Evolutionary conservation across 2,329 filamentous ascomycete genomes (phyloP), one percentile per base, ranked within the genome.

Genomic region (Cadophora malorum): DNA sequence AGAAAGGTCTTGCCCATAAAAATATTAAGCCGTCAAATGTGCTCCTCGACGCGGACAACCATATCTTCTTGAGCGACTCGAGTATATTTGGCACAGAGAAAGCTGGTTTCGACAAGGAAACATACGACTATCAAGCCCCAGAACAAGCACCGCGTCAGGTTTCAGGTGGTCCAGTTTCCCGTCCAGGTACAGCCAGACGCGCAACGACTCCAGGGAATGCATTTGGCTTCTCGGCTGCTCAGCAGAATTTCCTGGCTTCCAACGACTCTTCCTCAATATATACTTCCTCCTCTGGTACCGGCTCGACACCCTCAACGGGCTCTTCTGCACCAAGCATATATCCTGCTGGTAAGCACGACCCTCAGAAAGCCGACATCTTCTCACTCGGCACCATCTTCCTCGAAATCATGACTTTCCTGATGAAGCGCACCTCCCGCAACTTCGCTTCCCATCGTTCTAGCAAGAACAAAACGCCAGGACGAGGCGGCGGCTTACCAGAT

Each of bases 21-120:
- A 88, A 87, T 60, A 92, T 94, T 76, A 88, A 87, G 69, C 91
- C 91, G 1, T 90, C 90, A 0, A 91, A 90, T 10, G 84, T 94
- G 28, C 83, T 91, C 73, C 86, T 93, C 72, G 87, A 90, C 72
- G 81, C 83, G 68, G 83, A 86, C 69, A 90, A 92, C 71, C 83
- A 86, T 68, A 86, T 93, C 58, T 90, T 91, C 68, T 87, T 91
- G 69, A 84, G 88, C 63, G 90, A 92, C 73, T 85, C 89, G 64
- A 83, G 82, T 3, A 79, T 81, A 19, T 79, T 88, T 56, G 81
- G 74, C 79, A 76, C 76, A 9, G 77, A 79, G n/a, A 82, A 83
- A 67, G 81, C 80, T 71, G 77, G 82, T 80, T 88, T 90, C 70
- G 88, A 91, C 72, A 88, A 88, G 69, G 91, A 93, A 75, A 82